Evolutionary conservation across 768 basidiomycete species (phyloP).

Genomic region (Lentinula edodes): DNA sequence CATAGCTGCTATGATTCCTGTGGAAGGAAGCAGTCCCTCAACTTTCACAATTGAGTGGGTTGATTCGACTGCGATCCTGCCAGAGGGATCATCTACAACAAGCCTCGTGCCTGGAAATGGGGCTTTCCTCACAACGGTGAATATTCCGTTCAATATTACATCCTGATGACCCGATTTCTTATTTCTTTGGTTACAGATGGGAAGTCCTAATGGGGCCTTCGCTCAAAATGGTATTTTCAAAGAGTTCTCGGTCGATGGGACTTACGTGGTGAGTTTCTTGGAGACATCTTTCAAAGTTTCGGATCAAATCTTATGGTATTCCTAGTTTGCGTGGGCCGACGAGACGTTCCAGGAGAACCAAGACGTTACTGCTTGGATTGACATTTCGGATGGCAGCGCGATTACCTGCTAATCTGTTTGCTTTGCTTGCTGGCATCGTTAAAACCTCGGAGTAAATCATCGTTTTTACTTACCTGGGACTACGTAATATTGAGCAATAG

Average conservation of each 20-base stretch:
- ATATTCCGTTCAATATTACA: not conserved
- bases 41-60: not conserved
- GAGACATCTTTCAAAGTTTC: not conserved
- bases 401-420: not conserved
- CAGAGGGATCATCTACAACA: not conserved
- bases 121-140: not conserved
- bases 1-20: not conserved
- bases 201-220: not conserved
- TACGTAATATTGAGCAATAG: no score
- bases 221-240: not conserved
- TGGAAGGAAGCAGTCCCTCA: not conserved
- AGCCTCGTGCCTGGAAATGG: not conserved
- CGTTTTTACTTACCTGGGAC: no score
- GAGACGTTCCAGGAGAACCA: not conserved
- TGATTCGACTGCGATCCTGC: not conserved
- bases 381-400: not conserved
- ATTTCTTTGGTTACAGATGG: not conserved
- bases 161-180: not conserved
- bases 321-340: not conserved
- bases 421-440: no score
- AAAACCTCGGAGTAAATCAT: no score
- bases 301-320: not conserved
- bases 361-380: not conserved
- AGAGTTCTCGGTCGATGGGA: not conserved
- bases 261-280: not conserved